These are phyloP conservation scores for Podospora comata DNA, from an alignment of 495 filamentous ascomycete species.

Conservation along the genomic window DNA sequence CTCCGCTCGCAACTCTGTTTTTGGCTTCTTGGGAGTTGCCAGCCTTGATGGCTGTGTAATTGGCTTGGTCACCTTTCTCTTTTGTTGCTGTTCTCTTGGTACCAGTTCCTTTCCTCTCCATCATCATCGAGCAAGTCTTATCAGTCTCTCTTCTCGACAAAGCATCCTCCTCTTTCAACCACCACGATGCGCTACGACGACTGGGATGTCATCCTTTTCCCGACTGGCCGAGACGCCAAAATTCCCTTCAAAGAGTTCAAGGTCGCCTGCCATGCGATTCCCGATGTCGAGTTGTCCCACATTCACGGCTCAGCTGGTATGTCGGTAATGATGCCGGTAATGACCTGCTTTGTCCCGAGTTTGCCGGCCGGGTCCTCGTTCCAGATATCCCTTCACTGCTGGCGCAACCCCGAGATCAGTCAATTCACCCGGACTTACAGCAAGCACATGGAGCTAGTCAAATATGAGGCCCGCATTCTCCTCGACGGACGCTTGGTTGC, in stretches of 20 bases:
- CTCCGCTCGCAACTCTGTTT: neutral
- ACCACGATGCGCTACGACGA: constrained; percentile 73
- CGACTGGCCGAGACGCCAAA: constrained; percentile 43
- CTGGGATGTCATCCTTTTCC: constrained; percentile 78
- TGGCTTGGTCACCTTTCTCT: neutral
- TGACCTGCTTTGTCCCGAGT: constrained; percentile 75
- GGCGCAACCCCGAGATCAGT: constrained; percentile 65
- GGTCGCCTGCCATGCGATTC: constrained; percentile 72
- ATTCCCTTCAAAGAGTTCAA: constrained; percentile 84
- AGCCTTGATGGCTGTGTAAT: neutral
- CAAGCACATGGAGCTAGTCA: constrained; percentile 57
- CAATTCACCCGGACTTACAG: constrained; percentile 58
- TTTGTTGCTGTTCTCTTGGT: constrained; percentile 14
- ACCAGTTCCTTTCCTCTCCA: constrained; percentile 10
- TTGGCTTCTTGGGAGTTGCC: neutral
- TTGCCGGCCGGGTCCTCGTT: constrained; percentile 59
- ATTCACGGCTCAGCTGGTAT: constrained; percentile 46
- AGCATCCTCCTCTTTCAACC: constrained; percentile 6
- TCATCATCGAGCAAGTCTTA: constrained; percentile 24
- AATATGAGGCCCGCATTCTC: constrained; percentile 67
- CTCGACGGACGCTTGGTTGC: constrained; percentile 66
- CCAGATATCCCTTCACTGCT: constrained; percentile 76
- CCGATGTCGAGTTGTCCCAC: constrained; percentile 54
- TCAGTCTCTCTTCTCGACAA: neutral
- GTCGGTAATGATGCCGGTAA: constrained; percentile 69